Base-by-base conservation (phyloP, 306 rosid genomes). In the Malus asiatica region DNA sequence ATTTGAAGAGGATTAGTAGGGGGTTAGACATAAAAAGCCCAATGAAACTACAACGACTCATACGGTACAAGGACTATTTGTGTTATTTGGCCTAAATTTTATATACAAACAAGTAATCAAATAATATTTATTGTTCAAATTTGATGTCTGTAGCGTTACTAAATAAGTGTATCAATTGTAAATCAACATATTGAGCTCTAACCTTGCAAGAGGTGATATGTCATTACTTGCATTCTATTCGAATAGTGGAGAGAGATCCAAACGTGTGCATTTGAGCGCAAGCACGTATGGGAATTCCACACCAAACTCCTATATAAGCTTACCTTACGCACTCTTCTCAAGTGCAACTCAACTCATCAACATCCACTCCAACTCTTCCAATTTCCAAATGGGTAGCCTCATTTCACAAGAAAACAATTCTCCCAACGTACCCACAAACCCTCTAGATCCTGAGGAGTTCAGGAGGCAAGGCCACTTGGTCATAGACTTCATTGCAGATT, bases 401-500 rank as follows among this genome's bases (percentile, higher is more conserved):
- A 4, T 18, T 25, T 27, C 32, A 20, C 2, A 1, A 4, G 38
- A 71, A 5, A 0, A 6, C 52, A 70, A 16, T 53, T 11, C 11
- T 44, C 60, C 58, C 45, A 42, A 33, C 7, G 18, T 32, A 19
- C 3, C 22, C 6, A 74, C 45, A 12, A 22, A 25, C 29, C 81
- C 78, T 5, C 40, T 86, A 0, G 81, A 83, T 38, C 64, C 78
- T 6, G 87, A 77, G 20, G 89, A 86, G 27, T 83, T 83, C 69
- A 79, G 89, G 64, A 68, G 29, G 1, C 81, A 86, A 75, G 87
- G 78, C 74, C 76, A 86, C 38, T 75, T 83, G 77, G 35, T 81
- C 6, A 44, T 81, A 1, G 83, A 86, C n/a, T 86, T 81, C 71
- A 68, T 86, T 4, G 87, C 86, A 0, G 82, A 81, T 62, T 86